Evolutionary conservation across 148 eudicot species (phyloP), one percentile per base, ranked within the genome.

Genomic region (Camellia granthamiana): DNA sequence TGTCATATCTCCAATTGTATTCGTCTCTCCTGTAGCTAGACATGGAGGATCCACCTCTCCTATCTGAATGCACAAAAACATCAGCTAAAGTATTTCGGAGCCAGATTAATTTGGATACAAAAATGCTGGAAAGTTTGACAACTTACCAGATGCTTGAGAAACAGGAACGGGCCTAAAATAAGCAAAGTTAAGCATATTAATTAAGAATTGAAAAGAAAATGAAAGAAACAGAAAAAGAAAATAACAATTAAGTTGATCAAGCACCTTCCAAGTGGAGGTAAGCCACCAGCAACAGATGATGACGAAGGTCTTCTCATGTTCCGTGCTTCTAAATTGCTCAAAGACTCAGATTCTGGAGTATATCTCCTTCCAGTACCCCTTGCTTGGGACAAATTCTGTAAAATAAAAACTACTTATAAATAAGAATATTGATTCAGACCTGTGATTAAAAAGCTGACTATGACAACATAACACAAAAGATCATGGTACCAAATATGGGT

Each of bases 261-360:
- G 69, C 71, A 94, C 97, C 98, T 94, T 87, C 96, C 91, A 66
- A 94, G 81, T 18, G 97, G 97, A 81, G 98, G 97, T 81, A 94
- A 81, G 65, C 98, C 98, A 79, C 95, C 97, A 77, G 90, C 92
- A 82, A 93, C 88, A 82, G 95, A 87, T 55, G 97, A 89, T 16
- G 97, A 84, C 38, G 92, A 88, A 30, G 91, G 93, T 80, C 97
- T 95, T 81, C 97, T 84, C 64, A 59, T 58, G 77, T 87, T 91
- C 6, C 90, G 89, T 61, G 92, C 55, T 75, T 95, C 98, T 63
- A 88, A 77, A 81, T 84, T 89, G 23, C 91, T 80, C 38, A 85
- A 81, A 11, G 95, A 82, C 60, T 93, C 95, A 7, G 82, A 83
- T 58, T 93, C 93, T 51, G 89, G 74, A 58, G 89, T 79, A 75